A percentile compares a stretch with the other conserved stretches of the same genome.
phyloP scores from a whole-genome alignment of 805 yeast species.

The Barnettozyma populi region DNA sequence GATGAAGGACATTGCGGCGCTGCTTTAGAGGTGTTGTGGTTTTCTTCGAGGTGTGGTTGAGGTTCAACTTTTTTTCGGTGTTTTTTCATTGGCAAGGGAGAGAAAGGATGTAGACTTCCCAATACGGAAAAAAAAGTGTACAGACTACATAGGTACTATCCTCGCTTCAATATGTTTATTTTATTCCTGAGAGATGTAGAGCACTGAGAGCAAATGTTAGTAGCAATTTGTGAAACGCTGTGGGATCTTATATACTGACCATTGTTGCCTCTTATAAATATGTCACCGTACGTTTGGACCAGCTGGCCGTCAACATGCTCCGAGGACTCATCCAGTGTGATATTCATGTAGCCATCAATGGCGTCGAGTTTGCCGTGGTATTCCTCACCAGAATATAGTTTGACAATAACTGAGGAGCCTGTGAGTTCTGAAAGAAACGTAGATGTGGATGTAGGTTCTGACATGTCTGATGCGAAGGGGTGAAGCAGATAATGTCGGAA shows the following conservation, averaged over 20 bases:
- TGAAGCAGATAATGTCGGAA: too few relatives aligned
- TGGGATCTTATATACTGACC: conserved; percentile 42
- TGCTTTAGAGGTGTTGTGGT: conserved; percentile 1
- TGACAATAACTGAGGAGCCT: conserved; percentile 76
- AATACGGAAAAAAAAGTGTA: conserved; percentile 7
- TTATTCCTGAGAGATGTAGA: conserved; percentile 23
- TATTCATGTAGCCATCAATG: conserved; percentile 96
- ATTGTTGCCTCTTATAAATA: conserved; percentile 82
- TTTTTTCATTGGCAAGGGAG: conserved; percentile 1
- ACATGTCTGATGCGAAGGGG: not conserved
- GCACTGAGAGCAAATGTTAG: conserved; percentile 15
- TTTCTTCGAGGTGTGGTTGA: not conserved
- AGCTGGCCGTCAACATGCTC: conserved; percentile 52
- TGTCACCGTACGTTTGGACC: conserved; percentile 62
- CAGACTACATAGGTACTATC: not conserved
- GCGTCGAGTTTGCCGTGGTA: conserved; percentile 76
- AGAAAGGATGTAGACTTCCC: conserved; percentile 6
- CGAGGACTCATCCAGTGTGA: conserved; percentile 72
- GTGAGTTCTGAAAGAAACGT: conserved; percentile 72
- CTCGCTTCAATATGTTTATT: not conserved
- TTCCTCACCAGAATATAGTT: conserved; percentile 80
- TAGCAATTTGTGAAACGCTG: not conserved
- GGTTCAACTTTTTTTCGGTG: not conserved
- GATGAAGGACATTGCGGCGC: conserved; percentile 63
- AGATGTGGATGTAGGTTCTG: conserved; percentile 30